Evolutionary conservation across 768 basidiomycete species (phyloP), one percentile per base, ranked within the genome.

Genomic region (Agaricus subrufescens): DNA sequence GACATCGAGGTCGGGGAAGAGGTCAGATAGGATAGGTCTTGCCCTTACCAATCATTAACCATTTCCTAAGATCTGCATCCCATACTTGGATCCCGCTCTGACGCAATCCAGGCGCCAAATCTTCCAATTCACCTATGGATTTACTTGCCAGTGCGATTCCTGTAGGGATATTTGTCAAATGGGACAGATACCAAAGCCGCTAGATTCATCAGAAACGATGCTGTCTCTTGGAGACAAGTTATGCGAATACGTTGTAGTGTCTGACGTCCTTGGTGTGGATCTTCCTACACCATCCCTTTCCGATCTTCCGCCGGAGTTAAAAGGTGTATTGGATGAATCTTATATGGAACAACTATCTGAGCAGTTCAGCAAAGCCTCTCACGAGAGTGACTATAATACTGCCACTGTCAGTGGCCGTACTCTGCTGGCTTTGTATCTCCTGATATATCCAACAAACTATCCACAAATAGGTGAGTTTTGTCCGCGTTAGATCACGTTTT

Each of bases 1-100:
- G 74, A 81, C 55, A 83, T 92, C 52, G 25, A 50, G 2, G 59
- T 65, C 15, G 84, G 74, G 5, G 87, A 90, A 69, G 88, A 92
- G 82, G 91, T 90, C 58, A 40, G 57, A 31, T 5, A 62, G 1
- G 25, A 48, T 19, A 50, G 15, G n/a, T 40, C 43, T 61, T 19
- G 57, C 49, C 37, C 23, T 50, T 38, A 25, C 37, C 42, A 48
- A 42, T 58, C 40, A 50, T 54, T 43, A 29, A 29, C 39, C 37
- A 43, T 10, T 52, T 37, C 26, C 9, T 54, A 11, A 93, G 91
- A 79, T 91, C 50, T 85, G 78, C 48, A 73, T 92, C 43, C 81
- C 90, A 2, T 93, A 93, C 62, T 67, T 91, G 39, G 91, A 93
- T 63, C 89, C 89, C 11, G 91, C 88, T 7, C 74, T 91, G 4